These are phyloP conservation scores for Tulasnella sp. DNA, from an alignment of 768 basidiomycete genomes.

Conservation along the genomic window DNA sequence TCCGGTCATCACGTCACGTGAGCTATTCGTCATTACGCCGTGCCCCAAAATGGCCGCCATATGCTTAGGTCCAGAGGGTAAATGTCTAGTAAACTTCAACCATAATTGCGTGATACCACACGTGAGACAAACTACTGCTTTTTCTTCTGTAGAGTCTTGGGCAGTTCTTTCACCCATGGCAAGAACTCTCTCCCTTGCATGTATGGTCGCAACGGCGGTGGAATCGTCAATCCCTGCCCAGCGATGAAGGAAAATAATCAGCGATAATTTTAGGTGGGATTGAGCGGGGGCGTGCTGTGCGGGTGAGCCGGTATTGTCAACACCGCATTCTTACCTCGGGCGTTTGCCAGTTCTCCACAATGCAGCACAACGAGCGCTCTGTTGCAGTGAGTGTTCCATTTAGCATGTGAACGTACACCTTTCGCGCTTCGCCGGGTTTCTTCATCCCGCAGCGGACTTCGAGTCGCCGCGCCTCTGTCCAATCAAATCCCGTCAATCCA, in stretches of 20 bases:
- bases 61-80: too few relatives aligned
- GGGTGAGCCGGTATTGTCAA: background rate
- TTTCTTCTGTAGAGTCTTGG: constrained; percentile 68
- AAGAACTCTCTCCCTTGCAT: constrained; percentile 92
- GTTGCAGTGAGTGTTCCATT: constrained; percentile 97
- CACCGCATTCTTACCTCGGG: constrained; percentile 50
- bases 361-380: constrained; percentile 87
- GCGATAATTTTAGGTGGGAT: background rate
- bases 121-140: constrained; percentile 31
- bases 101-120: too few relatives aligned
- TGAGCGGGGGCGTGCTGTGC: background rate
- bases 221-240: constrained; percentile 75
- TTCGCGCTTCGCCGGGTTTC: constrained; percentile 75
- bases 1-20: too few relatives aligned
- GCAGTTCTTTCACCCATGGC: constrained; percentile 61
- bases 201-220: constrained; percentile 81
- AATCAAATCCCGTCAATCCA: background rate
- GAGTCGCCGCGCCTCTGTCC: constrained; percentile 74
- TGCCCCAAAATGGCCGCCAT: too few relatives aligned
- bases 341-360: constrained; percentile 99
- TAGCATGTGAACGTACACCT: constrained; percentile 97
- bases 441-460: constrained; percentile 92
- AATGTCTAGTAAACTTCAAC: too few relatives aligned
- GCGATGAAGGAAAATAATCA: background rate
- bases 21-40: too few relatives aligned